phyloP scores from a whole-genome alignment of 352 stramenopile species.

The Phytophthora colocasiae region DNA sequence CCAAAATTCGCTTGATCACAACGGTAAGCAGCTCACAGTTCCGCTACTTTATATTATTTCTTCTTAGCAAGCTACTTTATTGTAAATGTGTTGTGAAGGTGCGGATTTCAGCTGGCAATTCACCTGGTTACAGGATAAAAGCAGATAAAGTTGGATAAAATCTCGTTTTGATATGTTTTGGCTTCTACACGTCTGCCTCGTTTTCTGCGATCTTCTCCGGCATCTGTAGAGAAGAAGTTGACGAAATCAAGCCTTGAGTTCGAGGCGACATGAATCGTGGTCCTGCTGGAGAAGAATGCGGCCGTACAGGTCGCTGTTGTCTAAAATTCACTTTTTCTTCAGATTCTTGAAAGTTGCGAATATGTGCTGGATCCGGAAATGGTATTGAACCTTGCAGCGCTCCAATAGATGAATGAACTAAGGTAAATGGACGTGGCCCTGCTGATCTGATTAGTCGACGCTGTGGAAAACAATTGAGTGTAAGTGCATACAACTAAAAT shows the following conservation, averaged over 20 bases:
- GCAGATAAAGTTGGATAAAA: not conserved
- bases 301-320: conserved; percentile 36
- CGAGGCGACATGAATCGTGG: conserved; percentile 36
- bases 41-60: not conserved
- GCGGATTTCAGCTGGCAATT: conserved; percentile 35
- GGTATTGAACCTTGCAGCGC: conserved; percentile 22
- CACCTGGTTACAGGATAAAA: conserved; percentile 14
- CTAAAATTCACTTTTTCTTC: conserved; percentile 10
- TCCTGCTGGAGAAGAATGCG: conserved; percentile 59
- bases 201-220: conserved; percentile 1
- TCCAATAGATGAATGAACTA: conserved; percentile 46
- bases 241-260: conserved; percentile 36
- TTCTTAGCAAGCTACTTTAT: not conserved
- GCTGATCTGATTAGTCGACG: conserved; percentile 57
- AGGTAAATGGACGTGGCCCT: conserved; percentile 39
- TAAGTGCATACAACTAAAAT: conserved; percentile 1
- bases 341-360: conserved; percentile 3
- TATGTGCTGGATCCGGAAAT: conserved; percentile 16
- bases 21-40: conserved; percentile 18
- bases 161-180: not conserved
- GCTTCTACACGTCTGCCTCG: not conserved
- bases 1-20: conserved; percentile 46
- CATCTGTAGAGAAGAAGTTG: conserved; percentile 12
- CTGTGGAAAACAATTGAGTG: conserved; percentile 21
- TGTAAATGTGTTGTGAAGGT: conserved; percentile 12